Base-by-base conservation (phyloP, 148 eudicot genomes). In the Rhododendron kiyosumense region DNA sequence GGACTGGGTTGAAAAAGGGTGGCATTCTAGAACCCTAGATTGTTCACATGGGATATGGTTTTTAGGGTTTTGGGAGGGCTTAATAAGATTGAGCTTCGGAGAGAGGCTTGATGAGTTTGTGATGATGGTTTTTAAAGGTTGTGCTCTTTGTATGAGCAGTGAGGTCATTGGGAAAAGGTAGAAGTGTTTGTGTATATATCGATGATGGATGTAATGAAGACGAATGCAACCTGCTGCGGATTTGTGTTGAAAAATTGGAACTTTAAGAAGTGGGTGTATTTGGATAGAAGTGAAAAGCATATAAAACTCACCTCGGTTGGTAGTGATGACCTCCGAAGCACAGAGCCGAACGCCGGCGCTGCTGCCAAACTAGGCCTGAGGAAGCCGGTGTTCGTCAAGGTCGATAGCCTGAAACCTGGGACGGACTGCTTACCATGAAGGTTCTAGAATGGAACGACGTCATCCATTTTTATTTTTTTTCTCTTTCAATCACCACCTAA, bases 1-100 rank as follows among this genome's bases (percentile, higher is more conserved):
- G 13, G 95, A 82, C 59, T 95, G 90, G 71, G 95, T 82, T 2
- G 99, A 92, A 93, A 86, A 93, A 82, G 89, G 88, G 76, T 84
- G 89, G 45, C 85, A 82, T 79, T 74, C 67, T 84, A 74, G 86
- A 88, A 90, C 85, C 89, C 90, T 88, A 87, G 41, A 61, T 63
- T 48, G 24, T 32, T 30, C 0, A 22, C 38, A 78, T 20, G 77
- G 77, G 38, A 71, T 49, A 38, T 7, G 61, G 51, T 61, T 32
- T 83, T 78, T 89, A 81, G 90, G 91, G 85, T 86, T 92, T 86
- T 69, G 79, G 86, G 83, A 82, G 92, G 90, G 89, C 86, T 89
- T 88, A 77, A 46, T 81, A 51, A 3, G 57, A 38, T 59, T 30
- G 77, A 85, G 28, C 45, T 61, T 81, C 41, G 83, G 41, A 85